Evolutionary conservation across 805 yeast species (phyloP).

Genomic region (Candida cerambycidarum): DNA sequence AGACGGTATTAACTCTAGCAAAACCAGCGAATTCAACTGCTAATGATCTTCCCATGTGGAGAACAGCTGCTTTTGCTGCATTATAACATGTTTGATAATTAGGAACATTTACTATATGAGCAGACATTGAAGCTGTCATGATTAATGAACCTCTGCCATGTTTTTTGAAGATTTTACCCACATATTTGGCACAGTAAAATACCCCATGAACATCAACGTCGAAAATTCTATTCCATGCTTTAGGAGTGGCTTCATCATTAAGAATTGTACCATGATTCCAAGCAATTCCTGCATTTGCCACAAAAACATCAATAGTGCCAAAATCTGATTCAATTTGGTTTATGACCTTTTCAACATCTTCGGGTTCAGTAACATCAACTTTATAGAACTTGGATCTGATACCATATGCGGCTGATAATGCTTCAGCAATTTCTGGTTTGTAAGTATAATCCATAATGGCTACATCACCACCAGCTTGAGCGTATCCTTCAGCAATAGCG

Average conservation of each 20-base stretch:
- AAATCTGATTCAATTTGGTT: constrained; percentile 60
- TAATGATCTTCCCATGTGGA: constrained; percentile 43
- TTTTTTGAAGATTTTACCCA: constrained; percentile 39
- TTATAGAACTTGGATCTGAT: constrained; percentile 64
- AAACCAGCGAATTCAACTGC: constrained; percentile 51
- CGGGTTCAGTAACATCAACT: constrained; percentile 52
- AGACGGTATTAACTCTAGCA: constrained; percentile 42
- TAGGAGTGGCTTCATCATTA: constrained; percentile 33
- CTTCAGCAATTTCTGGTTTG: constrained; percentile 64
- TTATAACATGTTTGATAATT: constrained; percentile 48
- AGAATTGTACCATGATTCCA: constrained; percentile 65
- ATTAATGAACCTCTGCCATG: constrained; percentile 44
- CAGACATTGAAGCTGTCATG: constrained; percentile 48
- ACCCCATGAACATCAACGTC: constrained; percentile 44
- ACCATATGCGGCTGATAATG: constrained; percentile 56
- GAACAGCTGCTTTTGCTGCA: constrained; percentile 46
- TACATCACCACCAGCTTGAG: constrained; percentile 86
- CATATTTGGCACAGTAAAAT: constrained; percentile 44
- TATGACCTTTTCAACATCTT: constrained; percentile 50
- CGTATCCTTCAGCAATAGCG: constrained; percentile 78
- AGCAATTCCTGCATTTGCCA: constrained; percentile 88
- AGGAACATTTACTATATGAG: constrained; percentile 48
- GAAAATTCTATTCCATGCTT: constrained; percentile 34
- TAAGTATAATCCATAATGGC: constrained; percentile 47
- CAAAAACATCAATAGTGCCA: constrained; percentile 78